phyloP scores from a whole-genome alignment of 345 rosid genomes.

The Rhizophora mangle region DNA sequence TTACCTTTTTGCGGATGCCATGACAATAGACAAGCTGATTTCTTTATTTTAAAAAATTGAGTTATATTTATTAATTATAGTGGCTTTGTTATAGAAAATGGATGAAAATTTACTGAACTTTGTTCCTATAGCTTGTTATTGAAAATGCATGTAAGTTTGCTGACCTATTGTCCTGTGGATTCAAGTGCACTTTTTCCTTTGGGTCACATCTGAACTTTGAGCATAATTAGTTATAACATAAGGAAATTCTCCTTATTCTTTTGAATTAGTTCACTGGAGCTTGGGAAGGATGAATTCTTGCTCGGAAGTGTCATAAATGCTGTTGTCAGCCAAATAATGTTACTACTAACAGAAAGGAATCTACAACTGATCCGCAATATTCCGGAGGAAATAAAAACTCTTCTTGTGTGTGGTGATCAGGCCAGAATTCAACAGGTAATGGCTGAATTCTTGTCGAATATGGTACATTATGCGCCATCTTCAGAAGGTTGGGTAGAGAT shows the following conservation, averaged over 20 bases:
- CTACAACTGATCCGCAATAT: conserved; percentile 93
- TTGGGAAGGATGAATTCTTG: conserved; percentile 68
- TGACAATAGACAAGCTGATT: too few relatives aligned
- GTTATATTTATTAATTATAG: background rate
- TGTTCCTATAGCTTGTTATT: background rate
- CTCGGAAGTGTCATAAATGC: conserved; percentile 87
- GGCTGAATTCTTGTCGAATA: conserved; percentile 84
- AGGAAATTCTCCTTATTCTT: conserved; percentile 22
- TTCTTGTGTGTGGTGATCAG: conserved; percentile 87
- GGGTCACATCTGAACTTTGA: background rate
- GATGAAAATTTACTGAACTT: background rate
- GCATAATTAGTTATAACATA: conserved; percentile 14
- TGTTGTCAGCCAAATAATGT: conserved; percentile 94
- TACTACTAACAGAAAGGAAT: conserved; percentile 67
- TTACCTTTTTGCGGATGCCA: too few relatives aligned
- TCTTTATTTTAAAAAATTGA: too few relatives aligned
- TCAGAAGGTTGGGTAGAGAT: conserved; percentile 90
- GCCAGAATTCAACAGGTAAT: conserved; percentile 82
- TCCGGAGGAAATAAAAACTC: conserved; percentile 80
- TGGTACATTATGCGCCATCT: conserved; percentile 73
- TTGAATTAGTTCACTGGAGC: conserved; percentile 63
- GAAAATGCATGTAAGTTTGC: background rate
- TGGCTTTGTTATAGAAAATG: background rate
- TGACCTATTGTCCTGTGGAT: background rate
- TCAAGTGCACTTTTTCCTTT: conserved; percentile 1